phyloP scores from a whole-genome alignment of 768 basidiomycete genomes.

The Pleurotus ostreatus region DNA sequence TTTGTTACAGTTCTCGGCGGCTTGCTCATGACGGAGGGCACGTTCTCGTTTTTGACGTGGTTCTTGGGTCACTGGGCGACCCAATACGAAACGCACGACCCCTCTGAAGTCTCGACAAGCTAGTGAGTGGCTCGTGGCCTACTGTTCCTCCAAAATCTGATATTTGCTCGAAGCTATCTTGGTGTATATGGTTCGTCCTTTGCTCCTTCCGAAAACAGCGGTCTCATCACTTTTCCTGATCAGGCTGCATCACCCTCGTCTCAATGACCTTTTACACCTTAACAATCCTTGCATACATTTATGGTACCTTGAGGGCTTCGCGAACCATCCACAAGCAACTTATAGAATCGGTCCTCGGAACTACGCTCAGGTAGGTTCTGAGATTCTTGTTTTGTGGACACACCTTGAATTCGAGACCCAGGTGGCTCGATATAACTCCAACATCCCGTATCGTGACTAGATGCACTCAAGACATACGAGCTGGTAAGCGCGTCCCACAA shows the following conservation, averaged over 20 bases:
- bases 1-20: conserved; percentile 14
- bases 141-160: conserved; percentile 5
- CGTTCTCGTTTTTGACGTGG: conserved; percentile 16
- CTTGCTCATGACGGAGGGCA: conserved; percentile 12
- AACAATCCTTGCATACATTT: conserved; percentile 25
- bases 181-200: no score
- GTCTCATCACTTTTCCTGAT: neutral
- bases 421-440: conserved; percentile 24
- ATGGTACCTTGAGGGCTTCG: conserved; percentile 37
- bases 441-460: conserved; percentile 35
- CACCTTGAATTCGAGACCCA: neutral
- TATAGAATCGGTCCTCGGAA: conserved; percentile 36
- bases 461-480: conserved; percentile 45
- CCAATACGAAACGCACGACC: conserved; percentile 11
- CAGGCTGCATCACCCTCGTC: conserved; percentile 14
- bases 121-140: conserved; percentile 18
- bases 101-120: conserved; percentile 17
- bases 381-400: neutral
- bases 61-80: conserved; percentile 22
- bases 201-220: no score
- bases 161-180: neutral
- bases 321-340: conserved; percentile 35
- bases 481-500: conserved; percentile 6
- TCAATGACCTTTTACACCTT: conserved; percentile 22
- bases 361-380: conserved; percentile 35